Evolutionary conservation across 2,329 filamentous ascomycete species (phyloP), one percentile per base, ranked within the genome.

Genomic region (Aspergillus ruber): DNA sequence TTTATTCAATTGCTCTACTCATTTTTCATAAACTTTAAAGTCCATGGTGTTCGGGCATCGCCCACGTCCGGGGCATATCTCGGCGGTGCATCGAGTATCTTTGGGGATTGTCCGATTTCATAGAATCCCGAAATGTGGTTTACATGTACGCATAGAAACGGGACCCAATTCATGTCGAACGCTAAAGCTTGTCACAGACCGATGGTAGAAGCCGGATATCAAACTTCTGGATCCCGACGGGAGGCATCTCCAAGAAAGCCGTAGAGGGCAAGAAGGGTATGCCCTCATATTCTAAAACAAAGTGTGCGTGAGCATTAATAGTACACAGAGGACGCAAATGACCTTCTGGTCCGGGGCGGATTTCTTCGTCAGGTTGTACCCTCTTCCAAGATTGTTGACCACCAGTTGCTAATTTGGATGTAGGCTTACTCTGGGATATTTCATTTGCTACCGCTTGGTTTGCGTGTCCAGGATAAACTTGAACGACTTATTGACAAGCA

Each of bases 341-440:
- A 78, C 21, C 82, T 85, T 56, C 76, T 90, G 49, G 67, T 88
- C 36, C 78, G 83, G 47, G 85, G 83, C 44, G 87, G 87, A 1
- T 90, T 85, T 60, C 66, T 90, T 41, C 82, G 85, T 51, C 85
- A 89, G 74, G 84, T 85, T 54, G 69, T 63, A 23, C 18, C 41
- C 6, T 13, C 13, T 43, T 33, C 13, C 10, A 45, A n/a, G n/a
- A n/a, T n/a, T n/a, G n/a, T n/a, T n/a, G n/a, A n/a, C n/a, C n/a
- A n/a, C n/a, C n/a, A n/a, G n/a, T n/a, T n/a, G n/a, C n/a, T 23
- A 50, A 40, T 13, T 27, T 36, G 35, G 17, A 1, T 29, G 1
- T 56, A 90, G 82, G 84, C 89, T 17, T 86, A 95, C 63, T 82
- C 90, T 6, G 93, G 93, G 23, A 82, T 97, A 32, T 98, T 96